These are phyloP conservation scores for Diaporthe ilicicola DNA, from an alignment of 2,329 filamentous ascomycete species.

Conservation along the genomic window DNA sequence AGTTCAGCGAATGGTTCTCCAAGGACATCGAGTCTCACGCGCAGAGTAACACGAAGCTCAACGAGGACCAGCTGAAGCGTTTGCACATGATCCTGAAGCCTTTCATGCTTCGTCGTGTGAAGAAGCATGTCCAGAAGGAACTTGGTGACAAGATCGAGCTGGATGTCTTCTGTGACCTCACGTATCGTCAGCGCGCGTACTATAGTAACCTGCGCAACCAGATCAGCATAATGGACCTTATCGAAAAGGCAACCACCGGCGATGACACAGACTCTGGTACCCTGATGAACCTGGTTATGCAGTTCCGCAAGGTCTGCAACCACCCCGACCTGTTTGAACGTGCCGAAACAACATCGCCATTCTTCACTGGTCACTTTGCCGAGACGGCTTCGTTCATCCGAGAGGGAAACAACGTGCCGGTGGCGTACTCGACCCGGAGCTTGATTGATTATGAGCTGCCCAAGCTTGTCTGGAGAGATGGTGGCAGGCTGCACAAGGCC, in stretches of 20 bases:
- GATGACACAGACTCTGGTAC: conserved; percentile 96
- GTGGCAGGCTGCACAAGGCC: conserved; percentile 77
- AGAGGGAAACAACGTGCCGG: conserved; percentile 80
- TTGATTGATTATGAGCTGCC: conserved; percentile 86
- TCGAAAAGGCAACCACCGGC: conserved; percentile 94
- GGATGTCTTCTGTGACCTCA: conserved; percentile 96
- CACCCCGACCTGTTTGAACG: conserved; percentile 97
- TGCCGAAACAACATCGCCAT: conserved; percentile 87
- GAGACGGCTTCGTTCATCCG: conserved; percentile 96
- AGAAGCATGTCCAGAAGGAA: conserved; percentile 99
- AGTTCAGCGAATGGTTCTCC: conserved; percentile 94
- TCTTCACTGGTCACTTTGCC: conserved; percentile 85
- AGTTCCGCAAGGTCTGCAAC: conserved; percentile 99
- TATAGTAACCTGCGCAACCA: conserved; percentile 94
- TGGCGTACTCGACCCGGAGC: conserved; percentile 88
- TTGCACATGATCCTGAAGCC: conserved; percentile 99
- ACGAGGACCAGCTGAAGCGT: conserved; percentile 96
- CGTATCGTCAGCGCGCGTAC: conserved; percentile 93
- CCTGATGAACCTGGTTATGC: conserved; percentile 99
- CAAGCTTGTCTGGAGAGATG: conserved; percentile 81
- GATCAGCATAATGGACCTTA: conserved; percentile 98
- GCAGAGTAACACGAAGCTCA: conserved; percentile 98
- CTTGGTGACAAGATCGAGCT: conserved; percentile 98
- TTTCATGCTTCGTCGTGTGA: conserved; percentile 99
- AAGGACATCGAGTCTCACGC: conserved; percentile 98